Conservation (phyloP, 495 filamentous ascomycete genomes). For the Penicillium samsonianum region DNA sequence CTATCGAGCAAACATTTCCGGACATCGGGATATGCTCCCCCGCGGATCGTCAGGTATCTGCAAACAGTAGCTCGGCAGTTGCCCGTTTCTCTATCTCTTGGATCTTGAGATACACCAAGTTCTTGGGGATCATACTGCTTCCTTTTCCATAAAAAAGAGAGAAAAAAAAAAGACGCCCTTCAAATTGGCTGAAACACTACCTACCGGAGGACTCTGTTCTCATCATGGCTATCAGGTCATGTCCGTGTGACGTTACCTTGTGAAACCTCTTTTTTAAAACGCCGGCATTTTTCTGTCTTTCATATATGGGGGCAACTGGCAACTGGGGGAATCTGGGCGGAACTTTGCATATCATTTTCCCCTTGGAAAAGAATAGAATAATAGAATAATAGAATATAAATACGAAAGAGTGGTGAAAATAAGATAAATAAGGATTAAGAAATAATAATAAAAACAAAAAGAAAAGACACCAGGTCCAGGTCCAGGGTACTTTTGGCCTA, state of each 20-base stretch:
- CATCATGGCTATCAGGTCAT: constrained; percentile 35
- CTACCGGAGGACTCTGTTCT: constrained; percentile 23
- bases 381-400: constrained; percentile 5
- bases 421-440: constrained; percentile 7
- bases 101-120: constrained; percentile 6
- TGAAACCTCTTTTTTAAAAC: constrained; percentile 36
- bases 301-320: background rate
- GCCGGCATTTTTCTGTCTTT: constrained; percentile 23
- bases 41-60: constrained; percentile 28
- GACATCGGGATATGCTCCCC: constrained; percentile 18
- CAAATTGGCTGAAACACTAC: constrained; percentile 24
- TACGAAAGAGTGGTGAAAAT: constrained; percentile 10
- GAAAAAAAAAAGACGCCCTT: background rate
- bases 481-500: constrained; percentile 11
- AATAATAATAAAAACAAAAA: constrained; percentile 11
- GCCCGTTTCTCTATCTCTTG: constrained; percentile 8
- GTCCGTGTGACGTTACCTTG: constrained; percentile 40
- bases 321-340: constrained; percentile 25
- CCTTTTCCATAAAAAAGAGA: background rate
- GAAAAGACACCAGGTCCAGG: constrained; percentile 3
- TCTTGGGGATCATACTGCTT: constrained; percentile 1
- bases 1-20: constrained; percentile 34
- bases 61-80: constrained; percentile 29
- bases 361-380: constrained; percentile 18
- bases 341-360: constrained; percentile 35